Conservation (phyloP, 805 yeast species). For the Spathaspora girioi region DNA sequence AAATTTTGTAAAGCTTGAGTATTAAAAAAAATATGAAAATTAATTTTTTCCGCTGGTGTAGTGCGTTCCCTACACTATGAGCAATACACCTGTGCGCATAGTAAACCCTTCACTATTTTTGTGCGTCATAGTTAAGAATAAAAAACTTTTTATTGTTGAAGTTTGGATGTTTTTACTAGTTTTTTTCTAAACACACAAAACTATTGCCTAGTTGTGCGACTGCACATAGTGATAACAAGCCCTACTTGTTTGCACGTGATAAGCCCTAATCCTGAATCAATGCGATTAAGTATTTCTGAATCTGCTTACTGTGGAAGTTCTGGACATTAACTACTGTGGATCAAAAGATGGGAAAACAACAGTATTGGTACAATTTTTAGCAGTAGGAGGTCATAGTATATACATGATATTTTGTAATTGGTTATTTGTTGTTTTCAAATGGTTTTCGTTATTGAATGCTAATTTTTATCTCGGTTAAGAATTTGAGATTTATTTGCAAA, state of each 20-base stretch:
- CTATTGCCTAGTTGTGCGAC: neutral
- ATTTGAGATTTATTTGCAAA: too few relatives aligned
- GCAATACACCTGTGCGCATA: neutral
- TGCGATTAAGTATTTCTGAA: too few relatives aligned
- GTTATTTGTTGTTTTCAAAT: too few relatives aligned
- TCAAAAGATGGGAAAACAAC: too few relatives aligned
- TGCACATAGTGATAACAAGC: neutral
- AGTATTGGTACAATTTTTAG: too few relatives aligned
- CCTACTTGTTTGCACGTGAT: slow-evolving; percentile 3
- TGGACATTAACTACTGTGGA: neutral
- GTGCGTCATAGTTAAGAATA: neutral
- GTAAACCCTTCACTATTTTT: neutral
- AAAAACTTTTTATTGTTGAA: neutral
- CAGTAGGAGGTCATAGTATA: too few relatives aligned
- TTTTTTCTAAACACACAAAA: neutral
- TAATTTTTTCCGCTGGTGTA: slow-evolving; percentile 2
- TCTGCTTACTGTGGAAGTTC: too few relatives aligned
- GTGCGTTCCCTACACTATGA: neutral
- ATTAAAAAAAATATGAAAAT: neutral
- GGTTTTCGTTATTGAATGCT: too few relatives aligned
- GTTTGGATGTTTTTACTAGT: slow-evolving; percentile 2
- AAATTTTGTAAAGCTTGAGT: neutral
- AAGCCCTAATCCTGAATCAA: slow-evolving; percentile 3
- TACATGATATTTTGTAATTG: too few relatives aligned
- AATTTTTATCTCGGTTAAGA: too few relatives aligned